Percentiles rank a stretch among this genome's conserved stretches.
These are phyloP conservation scores for Pseudogymnoascus sp. DNA, from an alignment of 2,329 filamentous ascomycete genomes.

Conservation along the genomic window DNA sequence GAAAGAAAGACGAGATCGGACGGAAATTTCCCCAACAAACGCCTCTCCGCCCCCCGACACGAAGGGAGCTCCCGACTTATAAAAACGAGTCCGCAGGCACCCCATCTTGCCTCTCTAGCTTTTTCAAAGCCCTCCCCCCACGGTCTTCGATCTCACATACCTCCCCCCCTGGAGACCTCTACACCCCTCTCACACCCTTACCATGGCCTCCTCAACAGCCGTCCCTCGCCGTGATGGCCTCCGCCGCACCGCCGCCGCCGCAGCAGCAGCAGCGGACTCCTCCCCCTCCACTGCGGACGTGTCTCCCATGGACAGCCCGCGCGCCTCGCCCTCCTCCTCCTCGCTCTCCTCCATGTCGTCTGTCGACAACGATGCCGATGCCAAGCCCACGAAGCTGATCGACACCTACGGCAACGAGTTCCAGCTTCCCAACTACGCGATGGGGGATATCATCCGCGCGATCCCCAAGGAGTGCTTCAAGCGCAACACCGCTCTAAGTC, in stretches of 20 bases:
- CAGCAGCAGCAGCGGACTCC: slow-evolving; percentile 19
- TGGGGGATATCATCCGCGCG: slow-evolving; percentile 94
- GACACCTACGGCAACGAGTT: slow-evolving; percentile 96
- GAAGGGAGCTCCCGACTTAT: neutral
- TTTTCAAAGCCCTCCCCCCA: neutral
- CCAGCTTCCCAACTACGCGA: slow-evolving; percentile 86
- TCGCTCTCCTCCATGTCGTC: slow-evolving; percentile 86
- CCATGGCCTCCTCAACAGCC: slow-evolving; percentile 26
- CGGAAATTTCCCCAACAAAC: neutral
- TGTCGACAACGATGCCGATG: slow-evolving; percentile 43
- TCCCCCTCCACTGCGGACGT: slow-evolving; percentile 47
- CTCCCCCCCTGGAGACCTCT: too few relatives aligned
- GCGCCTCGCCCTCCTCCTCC: slow-evolving; percentile 67
- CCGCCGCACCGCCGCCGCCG: slow-evolving; percentile 22
- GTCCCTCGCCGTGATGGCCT: slow-evolving; percentile 18
- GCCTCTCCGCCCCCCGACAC: neutral
- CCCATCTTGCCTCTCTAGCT: neutral
- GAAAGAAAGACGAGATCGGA: neutral
- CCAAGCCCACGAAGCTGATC: slow-evolving; percentile 53
- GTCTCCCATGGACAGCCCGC: slow-evolving; percentile 52
- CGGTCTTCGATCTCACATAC: neutral
- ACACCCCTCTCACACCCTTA: neutral
- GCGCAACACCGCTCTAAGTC: slow-evolving; percentile 66
- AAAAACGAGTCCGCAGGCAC: neutral
- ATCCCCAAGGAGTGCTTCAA: slow-evolving; percentile 97